Evolutionary conservation across 768 basidiomycete species (phyloP), one percentile per base, ranked within the genome.

Genomic region (Suillus subaureus): DNA sequence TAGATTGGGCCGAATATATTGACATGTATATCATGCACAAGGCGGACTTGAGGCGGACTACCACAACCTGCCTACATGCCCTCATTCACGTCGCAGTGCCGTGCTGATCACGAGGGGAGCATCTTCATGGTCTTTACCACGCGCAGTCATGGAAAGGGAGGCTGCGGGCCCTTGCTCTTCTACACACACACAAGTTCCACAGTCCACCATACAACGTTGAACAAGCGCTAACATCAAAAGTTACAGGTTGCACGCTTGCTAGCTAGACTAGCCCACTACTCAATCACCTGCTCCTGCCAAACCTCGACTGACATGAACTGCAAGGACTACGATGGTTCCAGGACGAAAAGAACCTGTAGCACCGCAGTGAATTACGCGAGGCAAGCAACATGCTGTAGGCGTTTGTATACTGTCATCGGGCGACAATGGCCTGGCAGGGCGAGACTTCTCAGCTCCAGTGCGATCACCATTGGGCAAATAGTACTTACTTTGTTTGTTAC

Each of bases 1-100:
- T 55, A 55, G 54, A 55, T 55, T 31, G 18, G 16, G 18, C 52
- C 52, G 28, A 54, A 31, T 54, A 54, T 54, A 55, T 55, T n/a
- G 54, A n/a, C 33, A 55, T 55, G 31, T n/a, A 35, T n/a, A 55
- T 55, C 21, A 35, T 15, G 21, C 35, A 33, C 21, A 12, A 33
- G 54, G 12, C 21, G 12, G 7, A 21, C 31, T 54, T 31, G 47
- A 47, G 45, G 45, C 13, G 13, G 47, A 49, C 47, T 26, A 52
- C 26, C 15, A 52, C 52, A 33, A 54, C 52, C 26, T 51, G 15
- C 49, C 15, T 8, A 47, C 23, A 49, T 15, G 23, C 23, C 5
- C 13, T 52, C 51, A 23, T 26, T 15, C 49, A 51, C 23, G 2
- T 49, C 7, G 16, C 26, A 49, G 23, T 49, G 47, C 2, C 13